Evolutionary conservation across 2,329 filamentous ascomycete species (phyloP), one percentile per base, ranked within the genome.

Genomic region (Stachybotrys elegans): DNA sequence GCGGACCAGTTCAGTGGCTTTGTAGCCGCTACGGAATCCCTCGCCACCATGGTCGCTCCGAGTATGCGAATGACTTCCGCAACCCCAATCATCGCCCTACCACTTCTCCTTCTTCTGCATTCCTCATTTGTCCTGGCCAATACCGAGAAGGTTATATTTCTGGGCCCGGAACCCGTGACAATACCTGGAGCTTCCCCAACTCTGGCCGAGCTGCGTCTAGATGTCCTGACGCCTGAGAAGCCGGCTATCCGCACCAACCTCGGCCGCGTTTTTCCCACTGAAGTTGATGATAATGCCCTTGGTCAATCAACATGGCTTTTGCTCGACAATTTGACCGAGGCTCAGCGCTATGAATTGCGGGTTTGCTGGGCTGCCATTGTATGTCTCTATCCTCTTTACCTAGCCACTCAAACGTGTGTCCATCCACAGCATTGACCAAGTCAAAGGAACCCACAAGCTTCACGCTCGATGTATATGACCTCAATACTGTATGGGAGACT

Each of bases 311-410:
- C 86, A 22, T 97, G 93, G 93, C 78, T 90, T 53, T 68, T 92
- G 7, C 77, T 98, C 6, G 78, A 86, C 45, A 69, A 75, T 25
- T 72, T 98, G 43, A 73, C 67, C n/a, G 76, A 80, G 27, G 79
- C 81, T 11, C 84, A 85, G 57, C 79, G 90, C 52, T 96, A 97
- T 72, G 93, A 98, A 71, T 78, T 95, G 40, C 83, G 93, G 43
- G 75, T 96, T 47, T 97, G 92, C 69, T 98, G 92, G 91, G 76
- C 89, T 48, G 93, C 93, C 32, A 93, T 85, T 48, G 92, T 95
- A 76, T 67, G 86, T 75, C 23, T 35, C 39, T 29, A 39, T 41
- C 22, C 29, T 41, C 12, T 34, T 23, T 37, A 23, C 25, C n/a
- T 12, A n/a, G 12, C 22, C 17, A 13, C 9, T 40, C 19, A 22